Percentiles rank a stretch among this genome's conserved stretches.
These are phyloP conservation scores for Globisporangium paroecandrum DNA, from an alignment of 352 stramenopile species.

Conservation along the genomic window DNA sequence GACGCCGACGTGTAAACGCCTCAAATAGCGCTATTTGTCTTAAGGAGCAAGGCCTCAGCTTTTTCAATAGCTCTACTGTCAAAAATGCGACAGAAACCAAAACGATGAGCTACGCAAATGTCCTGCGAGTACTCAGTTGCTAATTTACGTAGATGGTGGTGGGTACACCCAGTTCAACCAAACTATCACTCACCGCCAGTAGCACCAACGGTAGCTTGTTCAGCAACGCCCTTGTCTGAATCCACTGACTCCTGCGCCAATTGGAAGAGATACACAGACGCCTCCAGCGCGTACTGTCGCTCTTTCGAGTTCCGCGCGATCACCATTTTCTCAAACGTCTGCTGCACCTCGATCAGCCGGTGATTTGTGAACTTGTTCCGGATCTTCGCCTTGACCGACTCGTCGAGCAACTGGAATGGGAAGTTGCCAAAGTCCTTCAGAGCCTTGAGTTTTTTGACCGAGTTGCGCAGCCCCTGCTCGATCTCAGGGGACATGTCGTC, in stretches of 20 bases:
- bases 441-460: constrained; percentile 42
- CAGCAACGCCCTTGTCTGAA: constrained; percentile 9
- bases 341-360: constrained; percentile 61
- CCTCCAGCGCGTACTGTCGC: constrained; percentile 51
- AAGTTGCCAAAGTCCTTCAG: constrained; percentile 50
- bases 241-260: constrained; percentile 43
- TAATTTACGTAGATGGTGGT: too few species aligned
- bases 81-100: not conserved
- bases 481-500: constrained; percentile 58
- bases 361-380: constrained; percentile 53
- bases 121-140: not conserved
- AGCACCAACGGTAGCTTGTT: constrained; percentile 9
- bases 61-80: not conserved
- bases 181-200: not conserved
- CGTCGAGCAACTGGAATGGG: constrained; percentile 49
- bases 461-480: constrained; percentile 39
- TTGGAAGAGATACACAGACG: constrained; percentile 59
- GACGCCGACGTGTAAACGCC: too few species aligned
- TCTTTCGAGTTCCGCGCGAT: constrained; percentile 49
- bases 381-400: constrained; percentile 33
- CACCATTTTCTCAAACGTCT: constrained; percentile 61
- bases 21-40: not conserved
- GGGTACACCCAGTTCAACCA: not conserved
- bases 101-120: not conserved
- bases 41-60: not conserved